Base-by-base conservation (phyloP, 805 yeast genomes). In the Jamesozyma piceae region DNA sequence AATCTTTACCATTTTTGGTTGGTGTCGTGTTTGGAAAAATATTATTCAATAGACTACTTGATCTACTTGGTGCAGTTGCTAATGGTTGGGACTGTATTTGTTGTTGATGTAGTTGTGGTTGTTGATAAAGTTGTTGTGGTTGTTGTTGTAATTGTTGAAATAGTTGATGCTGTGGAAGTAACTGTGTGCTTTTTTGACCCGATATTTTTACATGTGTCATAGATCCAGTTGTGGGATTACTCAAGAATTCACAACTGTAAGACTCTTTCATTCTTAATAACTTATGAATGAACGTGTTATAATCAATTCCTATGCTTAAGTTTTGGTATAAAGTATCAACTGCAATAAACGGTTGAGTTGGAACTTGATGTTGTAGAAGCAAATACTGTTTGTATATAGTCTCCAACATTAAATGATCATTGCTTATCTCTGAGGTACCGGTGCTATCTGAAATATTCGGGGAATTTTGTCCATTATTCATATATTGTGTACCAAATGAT, bases 171-270 rank as follows among this genome's bases (percentile, higher is more conserved):
- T 22, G 28, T n/a, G 2, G 19, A 5, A 15, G 15, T 27, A 20
- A 27, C 18, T 36, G 38, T 6, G 32, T 5, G 30, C 26, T n/a
- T 14, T 28, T 28, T 20, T 26, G 34, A 14, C 20, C 36, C 4
- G 17, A 26, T 45, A 57, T 49, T 38, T 50, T 51, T 6, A 53
- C 56, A 41, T 57, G 62, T 1, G 58, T 48, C 10, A 57, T 46
- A 1, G 47, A 32, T 17, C 63, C 62, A 2, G 46, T 41, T 1
- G 46, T 42, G 18, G 36, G 26, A 28, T 51, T 45, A 5, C 49
- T 47, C 20, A 55, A 18, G 4, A 58, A 28, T 21, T 58, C 60
- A 29, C 55, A 50, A 19, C 48, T 50, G 35, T 55, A 49, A 8
- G 45, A 28, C 6, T 32, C 38, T 18, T 52, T 50, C 56, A 61